A percentile compares a stretch with the other conserved stretches of the same genome.
Evolutionary conservation across 805 yeast species (phyloP).

Genomic region (Ogataea nitratoaversa): DNA sequence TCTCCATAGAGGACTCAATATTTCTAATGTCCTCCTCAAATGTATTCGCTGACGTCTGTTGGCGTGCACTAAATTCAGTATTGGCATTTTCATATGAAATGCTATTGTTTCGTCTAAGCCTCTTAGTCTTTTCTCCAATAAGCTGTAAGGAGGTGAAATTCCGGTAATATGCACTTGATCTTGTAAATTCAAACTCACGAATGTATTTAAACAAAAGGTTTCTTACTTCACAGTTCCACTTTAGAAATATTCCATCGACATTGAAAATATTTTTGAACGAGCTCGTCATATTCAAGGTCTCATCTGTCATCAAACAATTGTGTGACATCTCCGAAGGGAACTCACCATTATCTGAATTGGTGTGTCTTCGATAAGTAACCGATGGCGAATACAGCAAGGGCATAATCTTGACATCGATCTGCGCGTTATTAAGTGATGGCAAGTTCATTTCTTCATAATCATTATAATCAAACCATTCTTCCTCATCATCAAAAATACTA

Average conservation of each 20-base stretch:
- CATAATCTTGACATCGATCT: conserved; percentile 41
- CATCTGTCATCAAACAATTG: conserved; percentile 51
- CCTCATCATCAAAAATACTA: conserved; percentile 48
- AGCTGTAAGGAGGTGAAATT: conserved; percentile 27
- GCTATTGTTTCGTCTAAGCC: not conserved
- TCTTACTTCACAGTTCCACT: conserved; percentile 73
- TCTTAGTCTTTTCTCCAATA: conserved; percentile 5
- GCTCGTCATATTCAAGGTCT: conserved; percentile 16
- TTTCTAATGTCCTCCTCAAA: conserved; percentile 52
- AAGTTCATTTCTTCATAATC: conserved; percentile 59
- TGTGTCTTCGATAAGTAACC: conserved; percentile 64
- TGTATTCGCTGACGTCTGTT: conserved; percentile 14
- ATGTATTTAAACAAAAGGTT: conserved; percentile 60
- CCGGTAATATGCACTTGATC: conserved; percentile 37
- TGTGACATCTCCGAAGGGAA: conserved; percentile 58
- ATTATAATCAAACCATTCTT: conserved; percentile 55
- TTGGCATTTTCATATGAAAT: not conserved
- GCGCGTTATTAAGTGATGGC: conserved; percentile 33
- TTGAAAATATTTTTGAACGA: conserved; percentile 64
- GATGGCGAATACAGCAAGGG: conserved; percentile 70
- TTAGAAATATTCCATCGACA: conserved; percentile 66
- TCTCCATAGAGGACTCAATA: conserved; percentile 30
- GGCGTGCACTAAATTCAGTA: not conserved
- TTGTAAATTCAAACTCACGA: conserved; percentile 42
- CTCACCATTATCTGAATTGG: conserved; percentile 26